Evolutionary conservation across 225 moss, liverwort and hornwort genomes (phyloP), one percentile per base, ranked within the genome.

Genomic region (Thuidium tamariscinum): DNA sequence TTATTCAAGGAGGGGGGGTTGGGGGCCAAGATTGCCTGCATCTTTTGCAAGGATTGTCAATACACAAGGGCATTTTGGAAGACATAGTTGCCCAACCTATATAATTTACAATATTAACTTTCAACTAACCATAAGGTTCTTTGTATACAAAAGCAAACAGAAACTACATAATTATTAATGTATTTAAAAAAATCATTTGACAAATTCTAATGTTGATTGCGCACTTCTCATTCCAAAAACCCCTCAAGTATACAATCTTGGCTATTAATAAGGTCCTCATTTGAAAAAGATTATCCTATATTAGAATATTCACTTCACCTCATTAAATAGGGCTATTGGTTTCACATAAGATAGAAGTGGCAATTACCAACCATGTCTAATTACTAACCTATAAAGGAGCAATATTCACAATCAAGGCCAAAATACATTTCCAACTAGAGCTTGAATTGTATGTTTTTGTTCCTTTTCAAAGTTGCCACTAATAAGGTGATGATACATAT

Each of bases 121-220:
- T 1, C 27, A 70, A 70, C 5, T 9, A 16, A 44, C 44, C 27
- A 16, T 11, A 27, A 70, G 3, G 16, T 11, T 44, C 27, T 3
- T 42, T 70, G 9, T 70, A 5, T 42, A 3, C 42, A 26, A 70
- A 70, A 42, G 9, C 26, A 26, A 42, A 42, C 26, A 41, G 3
- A 70, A 70, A 5, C 70, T 42, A 5, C 9, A 70, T 42, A 5
- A 42, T 27, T 16, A 1, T 27, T 42, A 42, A 70, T 27, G n/a
- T n/a, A n/a, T n/a, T n/a, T n/a, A 26, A 27, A 14, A 16, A 5
- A 42, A 27, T 42, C 42, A 41, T 41, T 69, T 15, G 2, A 69
- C 1, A 41, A 0, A 3, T 26, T 8, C 26, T 69, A 69, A 4
- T 0, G 1, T 41, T 14, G 14, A 39, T 41, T 41, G 15, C 5